phyloP scores from a whole-genome alignment of 495 filamentous ascomycete species.

The Penicillium daleae region DNA sequence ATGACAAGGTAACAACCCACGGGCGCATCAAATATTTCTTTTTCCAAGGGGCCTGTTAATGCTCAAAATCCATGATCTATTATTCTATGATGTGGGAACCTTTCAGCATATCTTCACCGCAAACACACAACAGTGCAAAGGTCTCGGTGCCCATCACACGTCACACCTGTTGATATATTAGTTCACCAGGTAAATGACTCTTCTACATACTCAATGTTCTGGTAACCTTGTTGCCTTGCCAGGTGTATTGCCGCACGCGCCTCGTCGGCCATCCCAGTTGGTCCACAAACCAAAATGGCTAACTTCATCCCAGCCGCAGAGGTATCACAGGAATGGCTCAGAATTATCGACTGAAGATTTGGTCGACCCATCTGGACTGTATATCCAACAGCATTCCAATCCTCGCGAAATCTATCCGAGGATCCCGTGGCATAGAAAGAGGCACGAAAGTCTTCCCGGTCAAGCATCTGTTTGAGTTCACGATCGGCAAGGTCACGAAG shows the following conservation, averaged over 20 bases:
- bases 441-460: slow-evolving; percentile 40
- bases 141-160: background rate
- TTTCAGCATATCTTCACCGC: slow-evolving; percentile 2
- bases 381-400: slow-evolving; percentile 8
- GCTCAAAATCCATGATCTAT: background rate
- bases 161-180: background rate
- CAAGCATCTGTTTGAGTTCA: slow-evolving; percentile 34
- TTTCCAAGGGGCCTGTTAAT: background rate
- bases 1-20: background rate
- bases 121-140: background rate
- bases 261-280: slow-evolving; percentile 52
- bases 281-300: slow-evolving; percentile 55
- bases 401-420: background rate
- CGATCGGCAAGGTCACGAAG: slow-evolving; percentile 34
- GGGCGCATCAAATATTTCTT: slow-evolving; percentile 5
- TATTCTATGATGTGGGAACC: background rate
- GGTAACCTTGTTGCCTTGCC: slow-evolving; percentile 39
- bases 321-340: slow-evolving; percentile 35
- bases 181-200: slow-evolving; percentile 49
- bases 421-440: slow-evolving; percentile 40
- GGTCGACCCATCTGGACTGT: slow-evolving; percentile 39
- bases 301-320: slow-evolving; percentile 30
- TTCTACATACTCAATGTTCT: slow-evolving; percentile 43
- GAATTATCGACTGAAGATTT: slow-evolving; percentile 37
- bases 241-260: slow-evolving; percentile 45